Conservation (phyloP, 2,329 filamentous ascomycete species). For the Botrytis fabae region DNA sequence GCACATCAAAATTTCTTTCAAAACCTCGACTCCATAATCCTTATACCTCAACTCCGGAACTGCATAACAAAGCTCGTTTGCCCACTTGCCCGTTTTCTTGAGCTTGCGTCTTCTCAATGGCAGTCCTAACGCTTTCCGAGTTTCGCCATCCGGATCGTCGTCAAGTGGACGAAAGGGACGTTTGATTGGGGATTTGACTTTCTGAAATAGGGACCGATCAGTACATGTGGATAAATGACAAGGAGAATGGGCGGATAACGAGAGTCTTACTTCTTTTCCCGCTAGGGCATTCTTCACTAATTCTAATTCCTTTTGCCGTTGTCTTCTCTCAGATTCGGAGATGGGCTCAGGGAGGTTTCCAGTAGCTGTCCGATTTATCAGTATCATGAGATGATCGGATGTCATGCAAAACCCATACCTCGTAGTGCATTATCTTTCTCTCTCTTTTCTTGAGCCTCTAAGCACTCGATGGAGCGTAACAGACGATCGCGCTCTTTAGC, state of each 20-base stretch:
- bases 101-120: conserved; percentile 19
- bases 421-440: conserved; percentile 14
- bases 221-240: not conserved
- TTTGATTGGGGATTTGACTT: not conserved
- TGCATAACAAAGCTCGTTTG: not conserved
- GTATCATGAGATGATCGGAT: not conserved
- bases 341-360: conserved; percentile 26
- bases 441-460: conserved; percentile 21
- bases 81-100: conserved; percentile 14
- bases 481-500: conserved; percentile 7
- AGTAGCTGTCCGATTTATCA: conserved; percentile 1
- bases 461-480: conserved; percentile 19
- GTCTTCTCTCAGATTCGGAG: conserved; percentile 24
- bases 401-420: conserved; percentile 15
- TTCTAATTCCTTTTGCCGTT: conserved; percentile 5
- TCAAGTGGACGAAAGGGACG: not conserved
- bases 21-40: not conserved
- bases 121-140: conserved; percentile 8
- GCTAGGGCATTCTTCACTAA: conserved; percentile 22
- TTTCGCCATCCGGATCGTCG: conserved; percentile 21
- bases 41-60: conserved; percentile 13
- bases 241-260: not conserved
- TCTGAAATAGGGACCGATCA: not conserved
- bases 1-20: conserved; percentile 9
- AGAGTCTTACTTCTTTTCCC: conserved; percentile 11